Base-by-base conservation (phyloP, 129 eudicot species). In the Helichrysum umbraculigerum region DNA sequence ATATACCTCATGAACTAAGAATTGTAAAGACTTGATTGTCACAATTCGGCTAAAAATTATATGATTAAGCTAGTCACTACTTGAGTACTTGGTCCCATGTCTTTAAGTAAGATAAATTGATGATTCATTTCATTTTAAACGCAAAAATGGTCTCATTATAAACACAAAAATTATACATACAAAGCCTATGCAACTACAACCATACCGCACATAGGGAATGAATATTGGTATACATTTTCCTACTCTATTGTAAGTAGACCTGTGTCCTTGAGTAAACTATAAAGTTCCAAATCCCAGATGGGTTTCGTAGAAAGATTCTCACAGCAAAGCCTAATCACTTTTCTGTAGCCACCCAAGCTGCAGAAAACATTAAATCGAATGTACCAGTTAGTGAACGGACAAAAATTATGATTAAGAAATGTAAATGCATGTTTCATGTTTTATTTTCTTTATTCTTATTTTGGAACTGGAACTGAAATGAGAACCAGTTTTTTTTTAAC, bases 261-360 rank as follows among this genome's bases (percentile, higher is more conserved):
- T 41, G 61, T 39, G 76, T 14, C 59, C 47, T 69, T 77, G 7
- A 60, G 47, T 34, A 47, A 62, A 50, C 8, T 72, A 54, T 72
- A 3, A 39, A 72, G 11, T 65, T 65, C 78, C 60, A 79, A 73
- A 39, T 11, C 52, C 74, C 54, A 33, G 11, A 6, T 50, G 56
- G 8, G 20, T 29, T 66, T 33, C 51, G 39, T 25, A 51, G 35
- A 51, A 65, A 76, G 32, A 52, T 67, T 67, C 54, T 66, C 42
- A 41, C 44, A 66, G 9, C 70, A 56, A 19, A 39, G 57, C 57
- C 70, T 81, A 41, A 11, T 83, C 85, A 71, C 67, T 70, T 74
- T 81, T 86, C 59, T 81, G 82, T 74, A 78, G 81, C 90, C 90
- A 86, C 58, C 90, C 85, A 47, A 86, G 71, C 90, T 86, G 90